Evolutionary conservation across 768 basidiomycete genomes (phyloP), one percentile per base, ranked within the genome.

Genomic region (Rubroboletus satanas): DNA sequence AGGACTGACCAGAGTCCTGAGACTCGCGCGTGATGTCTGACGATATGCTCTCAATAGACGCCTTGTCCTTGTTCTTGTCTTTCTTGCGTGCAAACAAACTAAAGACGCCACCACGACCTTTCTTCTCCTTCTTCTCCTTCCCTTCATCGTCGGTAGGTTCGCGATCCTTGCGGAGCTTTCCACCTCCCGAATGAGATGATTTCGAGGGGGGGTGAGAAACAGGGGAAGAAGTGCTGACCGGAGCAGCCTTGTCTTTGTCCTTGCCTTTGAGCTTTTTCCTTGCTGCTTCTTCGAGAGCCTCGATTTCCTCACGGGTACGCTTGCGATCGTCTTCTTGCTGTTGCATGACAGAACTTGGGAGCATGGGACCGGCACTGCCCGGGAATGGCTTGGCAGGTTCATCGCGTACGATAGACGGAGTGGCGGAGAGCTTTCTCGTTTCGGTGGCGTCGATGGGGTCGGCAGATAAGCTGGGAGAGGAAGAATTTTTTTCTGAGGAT

Each of bases 81-180:
- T 88, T 93, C 71, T 83, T 85, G 62, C 87, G 75, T 17, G 79
- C 79, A 67, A 96, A 96, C 46, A 98, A 64, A 0, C 85, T 79
- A 59, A 97, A 87, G 53, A 98, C 79, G 4, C 88, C 84, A 2
- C 83, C 78, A 8, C 88, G 84, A 4, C 83, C 73, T 51, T 82
- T 85, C 73, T 85, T 87, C 58, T 82, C 81, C 56, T 82, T 78
- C 62, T 80, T 82, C 56, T 79, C 81, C 44, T 81, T 77, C 67
- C 77, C 81, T 14, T 73, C 69, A 23, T 79, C 79, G 33, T 79
- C 79, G 47, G 76, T 66, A 12, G 68, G 62, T 11, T 74, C 71
- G 49, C 67, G 65, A 14, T 79, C 80, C 59, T 80, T 82, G 57
- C 77, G 76, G 48, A 80, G 64, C 57, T 77, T 78, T 29, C 64